phyloP scores from a whole-genome alignment of 345 rosid genomes.

The Brassica juncea region DNA sequence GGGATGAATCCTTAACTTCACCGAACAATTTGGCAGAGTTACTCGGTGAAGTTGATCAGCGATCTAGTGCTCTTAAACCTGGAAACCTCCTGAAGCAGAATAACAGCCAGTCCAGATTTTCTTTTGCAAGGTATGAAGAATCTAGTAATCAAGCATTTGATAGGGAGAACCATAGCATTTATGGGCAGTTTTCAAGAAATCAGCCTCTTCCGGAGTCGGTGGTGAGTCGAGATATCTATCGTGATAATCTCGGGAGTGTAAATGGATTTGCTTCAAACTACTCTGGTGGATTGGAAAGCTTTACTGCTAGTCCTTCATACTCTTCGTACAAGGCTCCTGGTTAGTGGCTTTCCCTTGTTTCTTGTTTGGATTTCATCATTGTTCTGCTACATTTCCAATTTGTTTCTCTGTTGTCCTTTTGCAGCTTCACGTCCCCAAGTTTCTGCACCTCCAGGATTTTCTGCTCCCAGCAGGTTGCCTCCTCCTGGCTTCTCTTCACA shows the following conservation, averaged over 20 bases:
- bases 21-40: constrained; percentile 58
- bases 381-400: background rate
- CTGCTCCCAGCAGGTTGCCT: constrained; percentile 82
- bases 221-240: constrained; percentile 46
- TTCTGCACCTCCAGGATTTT: constrained; percentile 91
- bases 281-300: constrained; percentile 53
- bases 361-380: constrained; percentile 5
- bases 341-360: constrained; percentile 40
- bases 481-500: constrained; percentile 92
- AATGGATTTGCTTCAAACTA: constrained; percentile 58
- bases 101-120: constrained; percentile 82
- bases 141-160: constrained; percentile 48
- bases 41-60: constrained; percentile 61
- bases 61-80: constrained; percentile 51
- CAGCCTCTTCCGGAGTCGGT: constrained; percentile 49
- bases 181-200: constrained; percentile 48
- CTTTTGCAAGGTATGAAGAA: constrained; percentile 85
- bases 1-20: constrained; percentile 70
- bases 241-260: constrained; percentile 44
- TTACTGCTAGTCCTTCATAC: constrained; percentile 45
- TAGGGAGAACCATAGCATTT: constrained; percentile 43
- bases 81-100: constrained; percentile 62
- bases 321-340: constrained; percentile 65
- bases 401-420: background rate
- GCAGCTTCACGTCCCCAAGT: constrained; percentile 73